These are phyloP conservation scores for Aegilops speltoides DNA, from an alignment of 176 grass and related monocot genomes.

Conservation along the genomic window DNA sequence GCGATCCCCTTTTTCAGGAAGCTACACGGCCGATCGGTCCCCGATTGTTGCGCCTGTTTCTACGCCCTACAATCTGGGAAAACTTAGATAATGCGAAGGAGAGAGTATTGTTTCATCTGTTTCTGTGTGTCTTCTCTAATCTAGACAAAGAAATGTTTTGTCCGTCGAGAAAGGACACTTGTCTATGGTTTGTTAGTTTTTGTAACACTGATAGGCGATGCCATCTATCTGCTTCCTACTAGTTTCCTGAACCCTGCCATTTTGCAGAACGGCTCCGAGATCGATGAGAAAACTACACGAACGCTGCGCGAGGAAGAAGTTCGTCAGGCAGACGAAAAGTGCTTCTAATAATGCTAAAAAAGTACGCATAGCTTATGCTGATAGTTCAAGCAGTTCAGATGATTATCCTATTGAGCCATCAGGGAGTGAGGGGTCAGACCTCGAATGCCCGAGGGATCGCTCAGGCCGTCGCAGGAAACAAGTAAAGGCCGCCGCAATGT, in stretches of 20 bases:
- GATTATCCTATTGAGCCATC: background rate
- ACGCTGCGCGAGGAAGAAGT: background rate
- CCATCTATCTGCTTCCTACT: too few species aligned
- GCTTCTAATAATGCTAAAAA: background rate
- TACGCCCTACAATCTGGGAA: too few species aligned
- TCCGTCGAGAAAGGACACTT: background rate
- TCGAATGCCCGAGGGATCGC: background rate
- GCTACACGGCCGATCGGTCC: too few species aligned
- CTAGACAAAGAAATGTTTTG: background rate
- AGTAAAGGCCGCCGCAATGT: background rate
- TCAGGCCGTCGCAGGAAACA: background rate
- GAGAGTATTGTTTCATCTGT: background rate
- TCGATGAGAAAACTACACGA: background rate
- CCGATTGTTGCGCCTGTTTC: too few species aligned
- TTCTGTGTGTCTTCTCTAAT: background rate
- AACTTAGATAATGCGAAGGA: too few species aligned
- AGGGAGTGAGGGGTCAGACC: background rate
- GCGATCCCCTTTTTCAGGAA: too few species aligned
- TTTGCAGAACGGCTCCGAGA: background rate
- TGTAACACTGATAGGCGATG: too few species aligned
- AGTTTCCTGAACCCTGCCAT: background rate
- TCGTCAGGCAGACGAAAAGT: background rate
- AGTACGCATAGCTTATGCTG: background rate
- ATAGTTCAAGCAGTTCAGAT: slow-evolving; percentile 3
- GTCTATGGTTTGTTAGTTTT: too few species aligned